Evolutionary conservation across 805 yeast species (phyloP).

Genomic region (Blastobotrys chiropterorum): DNA sequence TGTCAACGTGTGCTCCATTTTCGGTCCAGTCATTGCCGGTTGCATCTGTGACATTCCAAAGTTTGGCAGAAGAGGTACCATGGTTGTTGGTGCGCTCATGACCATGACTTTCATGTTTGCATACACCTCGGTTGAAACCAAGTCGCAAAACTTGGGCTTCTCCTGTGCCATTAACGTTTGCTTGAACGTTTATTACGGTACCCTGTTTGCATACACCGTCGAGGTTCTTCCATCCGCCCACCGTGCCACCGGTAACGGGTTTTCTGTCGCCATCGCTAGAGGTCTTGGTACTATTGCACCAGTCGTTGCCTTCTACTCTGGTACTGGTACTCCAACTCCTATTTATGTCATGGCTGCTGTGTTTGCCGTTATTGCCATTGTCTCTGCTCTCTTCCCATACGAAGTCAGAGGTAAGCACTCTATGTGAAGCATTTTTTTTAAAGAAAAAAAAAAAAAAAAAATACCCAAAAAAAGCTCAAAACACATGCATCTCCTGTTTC

Average conservation of each 20-base stretch:
- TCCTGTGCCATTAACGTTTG: conserved; percentile 44
- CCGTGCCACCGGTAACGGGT: conserved; percentile 55
- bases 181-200: conserved; percentile 48
- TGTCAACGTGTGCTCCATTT: conserved; percentile 41
- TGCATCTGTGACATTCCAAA: conserved; percentile 10
- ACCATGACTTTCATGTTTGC: conserved; percentile 57
- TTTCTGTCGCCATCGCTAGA: conserved; percentile 48
- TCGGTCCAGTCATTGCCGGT: conserved; percentile 48
- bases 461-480: no score
- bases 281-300: conserved; percentile 45
- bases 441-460: no score
- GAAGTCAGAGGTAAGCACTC: conserved; percentile 17
- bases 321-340: conserved; percentile 43
- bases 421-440: conserved; percentile 32
- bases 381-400: conserved; percentile 37
- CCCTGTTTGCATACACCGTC: conserved; percentile 60
- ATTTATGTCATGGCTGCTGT: conserved; percentile 44
- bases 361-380: conserved; percentile 38
- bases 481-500: no score
- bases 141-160: conserved; percentile 48
- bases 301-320: conserved; percentile 41
- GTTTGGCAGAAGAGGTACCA: conserved; percentile 44
- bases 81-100: conserved; percentile 45
- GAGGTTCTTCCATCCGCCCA: conserved; percentile 51
- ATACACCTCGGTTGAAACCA: conserved; percentile 54